Evolutionary conservation across 257 asterid genomes (phyloP).

Genomic region (Forsythia viridissima): DNA sequence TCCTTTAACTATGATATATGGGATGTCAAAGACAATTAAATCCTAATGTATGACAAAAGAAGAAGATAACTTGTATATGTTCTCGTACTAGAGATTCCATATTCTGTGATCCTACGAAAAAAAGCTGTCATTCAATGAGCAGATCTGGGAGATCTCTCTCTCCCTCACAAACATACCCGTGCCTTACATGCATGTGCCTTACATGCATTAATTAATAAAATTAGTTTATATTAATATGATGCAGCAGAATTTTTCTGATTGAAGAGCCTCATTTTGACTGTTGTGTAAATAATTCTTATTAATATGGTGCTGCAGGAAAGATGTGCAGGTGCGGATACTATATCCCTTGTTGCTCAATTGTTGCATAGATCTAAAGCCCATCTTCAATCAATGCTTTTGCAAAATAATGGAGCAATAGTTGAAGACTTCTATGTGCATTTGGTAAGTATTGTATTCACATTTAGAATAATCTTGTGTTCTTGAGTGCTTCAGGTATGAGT

Average conservation of each 20-base stretch:
- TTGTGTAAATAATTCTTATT: conserved; percentile 28
- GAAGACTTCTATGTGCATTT: conserved; percentile 89
- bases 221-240: background rate
- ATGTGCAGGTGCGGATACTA: conserved; percentile 93
- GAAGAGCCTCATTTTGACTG: conserved; percentile 18
- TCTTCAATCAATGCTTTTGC: conserved; percentile 91
- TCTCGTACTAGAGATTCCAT: background rate
- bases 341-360: conserved; percentile 87
- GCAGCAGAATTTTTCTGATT: conserved; percentile 15
- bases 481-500: conserved; percentile 9
- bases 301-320: conserved; percentile 86
- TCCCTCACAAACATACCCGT: background rate
- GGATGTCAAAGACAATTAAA: background rate
- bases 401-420: conserved; percentile 65
- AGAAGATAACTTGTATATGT: background rate
- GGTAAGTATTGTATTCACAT: conserved; percentile 47
- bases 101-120: background rate
- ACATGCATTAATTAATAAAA: background rate
- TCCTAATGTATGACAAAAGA: background rate
- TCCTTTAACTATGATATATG: background rate
- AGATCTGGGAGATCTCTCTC: background rate
- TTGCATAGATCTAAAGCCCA: conserved; percentile 89
- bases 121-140: background rate
- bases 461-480: conserved; percentile 7
- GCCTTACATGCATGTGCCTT: background rate